These are phyloP conservation scores for Alloteropsis angusta DNA, from an alignment of 202 grass and related monocot genomes.

Conservation along the genomic window DNA sequence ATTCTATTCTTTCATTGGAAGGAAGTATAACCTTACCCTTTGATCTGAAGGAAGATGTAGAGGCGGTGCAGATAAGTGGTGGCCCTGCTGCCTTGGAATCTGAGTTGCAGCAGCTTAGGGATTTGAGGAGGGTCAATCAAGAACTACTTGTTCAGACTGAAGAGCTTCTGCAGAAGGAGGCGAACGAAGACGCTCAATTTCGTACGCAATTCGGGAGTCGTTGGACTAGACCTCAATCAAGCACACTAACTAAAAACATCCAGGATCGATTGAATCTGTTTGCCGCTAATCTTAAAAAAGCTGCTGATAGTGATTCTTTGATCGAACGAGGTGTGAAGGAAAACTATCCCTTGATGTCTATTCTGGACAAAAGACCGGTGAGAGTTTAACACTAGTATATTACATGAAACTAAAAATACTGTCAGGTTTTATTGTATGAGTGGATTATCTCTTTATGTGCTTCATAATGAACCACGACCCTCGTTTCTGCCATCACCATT, in stretches of 20 bases:
- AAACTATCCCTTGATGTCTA: conserved; percentile 68
- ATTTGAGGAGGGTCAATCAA: conserved; percentile 93
- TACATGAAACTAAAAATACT: conserved; percentile 19
- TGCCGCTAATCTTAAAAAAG: conserved; percentile 90
- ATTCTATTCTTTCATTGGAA: conserved; percentile 92
- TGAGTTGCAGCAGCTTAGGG: conserved; percentile 87
- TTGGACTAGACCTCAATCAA: conserved; percentile 90
- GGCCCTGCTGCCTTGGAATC: conserved; percentile 70
- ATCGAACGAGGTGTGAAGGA: conserved; percentile 75
- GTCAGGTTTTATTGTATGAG: neutral
- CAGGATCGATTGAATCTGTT: conserved; percentile 84
- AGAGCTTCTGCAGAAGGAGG: conserved; percentile 91
- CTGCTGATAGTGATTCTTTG: conserved; percentile 62
- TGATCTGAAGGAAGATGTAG: conserved; percentile 85
- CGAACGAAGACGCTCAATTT: conserved; percentile 79
- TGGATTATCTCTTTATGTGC: conserved; percentile 20
- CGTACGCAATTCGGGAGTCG: conserved; percentile 81
- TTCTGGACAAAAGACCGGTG: conserved; percentile 82
- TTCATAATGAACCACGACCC: neutral
- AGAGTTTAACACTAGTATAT: conserved; percentile 14
- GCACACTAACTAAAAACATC: conserved; percentile 82
- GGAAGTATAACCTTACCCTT: conserved; percentile 76
- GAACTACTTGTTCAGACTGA: conserved; percentile 78
- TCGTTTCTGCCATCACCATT: neutral
- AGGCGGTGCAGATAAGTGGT: conserved; percentile 91